phyloP scores from a whole-genome alignment of 192 early-diverging fungal species.

The Coemansia aciculifera region DNA sequence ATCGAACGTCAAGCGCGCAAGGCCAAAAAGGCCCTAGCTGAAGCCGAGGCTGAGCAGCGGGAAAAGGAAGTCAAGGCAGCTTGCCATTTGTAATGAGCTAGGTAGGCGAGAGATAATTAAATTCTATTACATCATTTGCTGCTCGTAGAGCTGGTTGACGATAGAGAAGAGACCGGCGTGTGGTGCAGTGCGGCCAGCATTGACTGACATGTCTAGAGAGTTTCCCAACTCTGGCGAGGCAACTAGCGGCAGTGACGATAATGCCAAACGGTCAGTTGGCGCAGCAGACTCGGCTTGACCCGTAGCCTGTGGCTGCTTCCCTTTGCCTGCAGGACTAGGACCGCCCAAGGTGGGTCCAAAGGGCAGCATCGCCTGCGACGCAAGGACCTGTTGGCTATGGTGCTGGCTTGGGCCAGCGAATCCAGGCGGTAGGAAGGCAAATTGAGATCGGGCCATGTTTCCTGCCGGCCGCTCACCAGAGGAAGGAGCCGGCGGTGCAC shows the following conservation, averaged over 20 bases:
- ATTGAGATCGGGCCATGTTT: constrained; percentile 33
- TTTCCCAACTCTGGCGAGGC: constrained; percentile 40
- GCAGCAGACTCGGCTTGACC: background rate
- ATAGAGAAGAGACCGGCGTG: constrained; percentile 37
- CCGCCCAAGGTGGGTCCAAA: constrained; percentile 46
- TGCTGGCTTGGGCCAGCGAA: constrained; percentile 17
- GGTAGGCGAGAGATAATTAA: too few species aligned
- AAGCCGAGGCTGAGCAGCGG: constrained; percentile 63
- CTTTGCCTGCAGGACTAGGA: constrained; percentile 6
- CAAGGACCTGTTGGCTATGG: constrained; percentile 19
- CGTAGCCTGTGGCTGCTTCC: constrained; percentile 1
- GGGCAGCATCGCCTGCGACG: constrained; percentile 45
- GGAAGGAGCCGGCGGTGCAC: background rate
- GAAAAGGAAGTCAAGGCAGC: constrained; percentile 57
- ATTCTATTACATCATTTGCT: constrained; percentile 10
- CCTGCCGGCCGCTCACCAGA: background rate
- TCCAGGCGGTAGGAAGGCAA: constrained; percentile 45
- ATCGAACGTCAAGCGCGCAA: constrained; percentile 77
- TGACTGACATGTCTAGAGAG: constrained; percentile 9
- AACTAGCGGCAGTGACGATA: constrained; percentile 45
- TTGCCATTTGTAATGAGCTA: background rate
- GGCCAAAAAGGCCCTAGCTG: constrained; percentile 66
- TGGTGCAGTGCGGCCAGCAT: constrained; percentile 7
- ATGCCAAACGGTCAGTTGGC: constrained; percentile 25
- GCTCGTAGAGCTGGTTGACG: constrained; percentile 51